Evolutionary conservation across 2,329 filamentous ascomycete genomes (phyloP), one percentile per base, ranked within the genome.

Genomic region (Metarhizium brunneum): DNA sequence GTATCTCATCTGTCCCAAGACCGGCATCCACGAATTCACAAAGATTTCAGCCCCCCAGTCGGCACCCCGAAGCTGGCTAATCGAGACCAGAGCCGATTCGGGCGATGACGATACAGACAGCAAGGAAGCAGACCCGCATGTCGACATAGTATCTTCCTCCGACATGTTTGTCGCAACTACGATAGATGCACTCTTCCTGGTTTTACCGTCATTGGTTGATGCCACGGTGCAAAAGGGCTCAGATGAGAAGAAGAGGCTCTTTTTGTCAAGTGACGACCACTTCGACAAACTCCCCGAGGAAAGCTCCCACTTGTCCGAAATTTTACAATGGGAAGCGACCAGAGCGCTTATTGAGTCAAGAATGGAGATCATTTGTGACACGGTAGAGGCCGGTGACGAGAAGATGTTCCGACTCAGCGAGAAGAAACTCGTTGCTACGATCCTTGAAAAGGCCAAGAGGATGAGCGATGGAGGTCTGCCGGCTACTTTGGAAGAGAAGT

Each of bases 141-240:
- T 62, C 36, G 62, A 67, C 30, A 62, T 90, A 29, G 79, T 84
- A 38, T 84, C 85, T 63, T 79, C 78, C 47, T 84, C 90, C 38
- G 84, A 91, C 57, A 73, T 97, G n/a, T 87, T 88, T 64, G 72
- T 97, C 57, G 90, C 92, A 8, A 96, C 94, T 1, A 82, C 84
- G 2, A 76, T 96, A 54, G 94, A 99, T 68, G 81, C 89, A 5
- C 66, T 96, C 3, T 97, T 97, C 72, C 76, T 97, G 52, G 67
- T 95, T 3, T 75, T 97, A 1, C 88, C 92, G 0, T 80, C 85
- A 4, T 77, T 97, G 2, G 72, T 75, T 1, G 69, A 81, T 43
- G 63, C 71, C 38, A 68, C 69, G 53, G 54, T 65, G 3, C 61
- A 72, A 13, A 75, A 75, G 49, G 63, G 68, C 11, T 73, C 75